Percentiles rank a stretch among this genome's conserved stretches.
These are phyloP conservation scores for Cladochytrium replicatum DNA, from an alignment of 192 early-diverging fungal species.

Conservation along the genomic window DNA sequence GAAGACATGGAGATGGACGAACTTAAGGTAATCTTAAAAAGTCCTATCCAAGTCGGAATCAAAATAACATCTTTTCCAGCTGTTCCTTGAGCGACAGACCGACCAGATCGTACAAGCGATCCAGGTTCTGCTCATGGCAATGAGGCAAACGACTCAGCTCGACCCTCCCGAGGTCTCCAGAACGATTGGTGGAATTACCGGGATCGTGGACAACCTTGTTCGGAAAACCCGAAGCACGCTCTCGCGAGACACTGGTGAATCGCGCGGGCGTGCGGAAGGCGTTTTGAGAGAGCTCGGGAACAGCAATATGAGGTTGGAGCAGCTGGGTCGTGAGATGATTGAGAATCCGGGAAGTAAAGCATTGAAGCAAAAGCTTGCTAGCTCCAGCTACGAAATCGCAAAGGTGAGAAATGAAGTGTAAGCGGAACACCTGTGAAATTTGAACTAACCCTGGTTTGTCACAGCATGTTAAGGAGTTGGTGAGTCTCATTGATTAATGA, in stretches of 20 bases:
- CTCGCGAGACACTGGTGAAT: conserved; percentile 7
- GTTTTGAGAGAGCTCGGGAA: conserved; percentile 10
- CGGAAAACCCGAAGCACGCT: conserved; percentile 17
- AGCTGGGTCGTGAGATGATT: conserved; percentile 3
- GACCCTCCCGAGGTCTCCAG: conserved; percentile 3
- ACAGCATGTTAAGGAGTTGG: conserved; percentile 22
- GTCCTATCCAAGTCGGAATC: neutral
- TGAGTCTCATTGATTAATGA: conserved; percentile 11
- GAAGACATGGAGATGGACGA: conserved; percentile 4
- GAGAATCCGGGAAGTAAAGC: conserved; percentile 6
- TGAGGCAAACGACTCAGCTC: conserved; percentile 1
- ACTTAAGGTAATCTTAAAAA: neutral
- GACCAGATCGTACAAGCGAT: conserved; percentile 27
- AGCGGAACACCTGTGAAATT: no score
- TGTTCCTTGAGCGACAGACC: conserved; percentile 25
- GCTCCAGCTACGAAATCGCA: conserved; percentile 23
- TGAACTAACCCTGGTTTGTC: neutral
- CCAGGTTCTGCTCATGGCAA: conserved; percentile 15
- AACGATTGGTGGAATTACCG: conserved; percentile 1
- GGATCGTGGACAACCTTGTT: conserved; percentile 20
- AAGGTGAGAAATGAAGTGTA: conserved; percentile 23
- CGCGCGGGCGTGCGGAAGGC: conserved; percentile 2
- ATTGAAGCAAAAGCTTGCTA: conserved; percentile 18
- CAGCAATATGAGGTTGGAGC: conserved; percentile 4
- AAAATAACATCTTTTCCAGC: neutral